Evolutionary conservation across 2,329 filamentous ascomycete species (phyloP).

Genomic region (Metarhizium humberi): DNA sequence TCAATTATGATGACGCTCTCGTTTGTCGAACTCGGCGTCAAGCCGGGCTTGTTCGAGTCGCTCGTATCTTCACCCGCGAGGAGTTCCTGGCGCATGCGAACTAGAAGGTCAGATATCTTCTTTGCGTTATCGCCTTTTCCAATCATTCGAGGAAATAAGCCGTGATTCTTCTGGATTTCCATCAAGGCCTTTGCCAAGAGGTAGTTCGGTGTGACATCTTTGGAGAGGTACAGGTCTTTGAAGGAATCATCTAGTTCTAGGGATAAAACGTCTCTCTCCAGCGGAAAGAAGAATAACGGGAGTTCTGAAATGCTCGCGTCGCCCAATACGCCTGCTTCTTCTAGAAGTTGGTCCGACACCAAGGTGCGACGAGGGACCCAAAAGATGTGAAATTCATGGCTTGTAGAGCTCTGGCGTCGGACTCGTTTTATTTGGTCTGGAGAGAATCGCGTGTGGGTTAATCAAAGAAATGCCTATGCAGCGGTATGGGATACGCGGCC

Average conservation of each 20-base stretch:
- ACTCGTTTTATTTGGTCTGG: slow-evolving; percentile 85
- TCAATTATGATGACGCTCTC: slow-evolving; percentile 94
- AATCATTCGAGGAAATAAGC: slow-evolving; percentile 86
- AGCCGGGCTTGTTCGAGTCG: slow-evolving; percentile 51
- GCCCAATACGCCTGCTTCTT: slow-evolving; percentile 86
- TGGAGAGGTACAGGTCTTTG: slow-evolving; percentile 76
- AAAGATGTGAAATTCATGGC: slow-evolving; percentile 94
- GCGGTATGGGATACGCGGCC: background rate
- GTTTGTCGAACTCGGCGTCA: slow-evolving; percentile 77
- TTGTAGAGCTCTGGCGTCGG: slow-evolving; percentile 76
- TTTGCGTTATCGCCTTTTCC: slow-evolving; percentile 95
- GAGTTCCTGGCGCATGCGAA: slow-evolving; percentile 86
- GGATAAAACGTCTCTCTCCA: slow-evolving; percentile 86
- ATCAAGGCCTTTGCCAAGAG: slow-evolving; percentile 86
- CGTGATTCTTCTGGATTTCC: slow-evolving; percentile 84
- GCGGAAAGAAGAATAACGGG: slow-evolving; percentile 78
- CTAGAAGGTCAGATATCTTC: slow-evolving; percentile 73
- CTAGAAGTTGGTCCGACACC: slow-evolving; percentile 82
- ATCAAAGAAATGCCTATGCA: slow-evolving; percentile 2
- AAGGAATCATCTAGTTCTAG: slow-evolving; percentile 85
- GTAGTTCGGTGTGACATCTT: slow-evolving; percentile 86
- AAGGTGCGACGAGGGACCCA: slow-evolving; percentile 91
- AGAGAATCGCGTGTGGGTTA: slow-evolving; percentile 22
- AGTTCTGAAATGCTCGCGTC: slow-evolving; percentile 86
- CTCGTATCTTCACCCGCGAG: slow-evolving; percentile 66